A percentile compares a stretch with the other conserved stretches of the same genome.
Conservation (phyloP, 345 rosid species). For the Raphanus sativus region DNA sequence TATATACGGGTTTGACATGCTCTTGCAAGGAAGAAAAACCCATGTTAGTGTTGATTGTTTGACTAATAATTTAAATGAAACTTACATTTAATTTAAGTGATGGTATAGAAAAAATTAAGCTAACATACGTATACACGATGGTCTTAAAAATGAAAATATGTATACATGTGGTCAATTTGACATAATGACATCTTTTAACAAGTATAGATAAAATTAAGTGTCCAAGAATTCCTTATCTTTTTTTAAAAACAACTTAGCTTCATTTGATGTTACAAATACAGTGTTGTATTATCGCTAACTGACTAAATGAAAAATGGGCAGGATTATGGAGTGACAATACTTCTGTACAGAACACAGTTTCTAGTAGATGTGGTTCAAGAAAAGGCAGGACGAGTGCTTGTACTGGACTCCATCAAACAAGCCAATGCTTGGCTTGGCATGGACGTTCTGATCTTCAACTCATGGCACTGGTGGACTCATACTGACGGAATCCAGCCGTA, state of each 20-base stretch:
- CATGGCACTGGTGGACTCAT: conserved; percentile 99
- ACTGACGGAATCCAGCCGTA: conserved; percentile 69
- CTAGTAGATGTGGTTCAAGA: conserved; percentile 63
- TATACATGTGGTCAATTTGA: background rate
- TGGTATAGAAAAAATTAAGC: background rate
- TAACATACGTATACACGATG: background rate
- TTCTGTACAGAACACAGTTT: conserved; percentile 57
- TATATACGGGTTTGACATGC: background rate
- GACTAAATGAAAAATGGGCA: conserved; percentile 23
- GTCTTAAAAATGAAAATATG: too few species aligned
- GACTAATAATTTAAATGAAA: background rate
- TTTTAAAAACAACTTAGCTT: background rate
- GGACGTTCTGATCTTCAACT: conserved; percentile 84
- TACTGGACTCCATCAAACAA: conserved; percentile 65
- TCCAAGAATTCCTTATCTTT: background rate
- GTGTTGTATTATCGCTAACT: background rate
- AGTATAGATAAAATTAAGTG: background rate
- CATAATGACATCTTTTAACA: background rate
- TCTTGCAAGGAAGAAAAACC: background rate
- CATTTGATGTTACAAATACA: background rate
- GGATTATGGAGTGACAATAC: conserved; percentile 63
- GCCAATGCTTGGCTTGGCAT: conserved; percentile 75
- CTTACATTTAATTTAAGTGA: background rate
- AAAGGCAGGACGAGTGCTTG: conserved; percentile 53
- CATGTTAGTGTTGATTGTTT: background rate